Percentiles rank a stretch among this genome's conserved stretches.
Conservation (phyloP, 1,284 basidiomycete genomes). For the Garcileccinum viscosum region DNA sequence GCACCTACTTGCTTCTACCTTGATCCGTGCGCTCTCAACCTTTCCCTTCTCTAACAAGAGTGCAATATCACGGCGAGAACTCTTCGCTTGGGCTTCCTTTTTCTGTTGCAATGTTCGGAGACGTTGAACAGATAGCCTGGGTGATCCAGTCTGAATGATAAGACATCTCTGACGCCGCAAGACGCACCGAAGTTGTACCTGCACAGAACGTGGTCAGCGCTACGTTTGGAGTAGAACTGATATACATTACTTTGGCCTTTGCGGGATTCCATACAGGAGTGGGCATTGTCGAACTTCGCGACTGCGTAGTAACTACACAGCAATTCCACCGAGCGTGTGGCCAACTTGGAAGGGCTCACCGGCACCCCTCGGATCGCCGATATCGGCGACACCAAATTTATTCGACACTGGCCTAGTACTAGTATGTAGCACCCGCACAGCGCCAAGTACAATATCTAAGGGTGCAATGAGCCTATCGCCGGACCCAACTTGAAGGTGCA, state of each 20-base stretch:
- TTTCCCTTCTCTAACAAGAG: slow-evolving; percentile 80
- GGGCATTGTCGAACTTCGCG: slow-evolving; percentile 48
- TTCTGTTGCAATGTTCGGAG: slow-evolving; percentile 91
- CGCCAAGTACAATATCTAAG: neutral
- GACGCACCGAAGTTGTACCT: slow-evolving; percentile 73
- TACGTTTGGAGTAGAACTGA: neutral
- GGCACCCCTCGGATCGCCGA: slow-evolving; percentile 22
- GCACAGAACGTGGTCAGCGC: slow-evolving; percentile 18
- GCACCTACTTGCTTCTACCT: slow-evolving; percentile 76
- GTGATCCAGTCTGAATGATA: slow-evolving; percentile 2
- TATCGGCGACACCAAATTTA: slow-evolving; percentile 2
- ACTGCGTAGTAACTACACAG: slow-evolving; percentile 8
- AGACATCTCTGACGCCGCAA: neutral
- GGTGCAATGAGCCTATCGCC: neutral
- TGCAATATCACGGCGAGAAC: slow-evolving; percentile 79
- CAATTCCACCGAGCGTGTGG: too few relatives aligned
- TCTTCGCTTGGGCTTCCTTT: slow-evolving; percentile 91
- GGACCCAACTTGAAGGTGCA: neutral
- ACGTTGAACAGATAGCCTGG: slow-evolving; percentile 88
- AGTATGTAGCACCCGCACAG: neutral
- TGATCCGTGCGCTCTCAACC: slow-evolving; percentile 83
- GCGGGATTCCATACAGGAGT: slow-evolving; percentile 64
- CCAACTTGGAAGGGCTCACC: too few relatives aligned
- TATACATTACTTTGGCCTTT: slow-evolving; percentile 67
- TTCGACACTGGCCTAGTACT: neutral